Base-by-base conservation (phyloP, 2,329 filamentous ascomycete genomes). In the Alternaria conjuncta region DNA sequence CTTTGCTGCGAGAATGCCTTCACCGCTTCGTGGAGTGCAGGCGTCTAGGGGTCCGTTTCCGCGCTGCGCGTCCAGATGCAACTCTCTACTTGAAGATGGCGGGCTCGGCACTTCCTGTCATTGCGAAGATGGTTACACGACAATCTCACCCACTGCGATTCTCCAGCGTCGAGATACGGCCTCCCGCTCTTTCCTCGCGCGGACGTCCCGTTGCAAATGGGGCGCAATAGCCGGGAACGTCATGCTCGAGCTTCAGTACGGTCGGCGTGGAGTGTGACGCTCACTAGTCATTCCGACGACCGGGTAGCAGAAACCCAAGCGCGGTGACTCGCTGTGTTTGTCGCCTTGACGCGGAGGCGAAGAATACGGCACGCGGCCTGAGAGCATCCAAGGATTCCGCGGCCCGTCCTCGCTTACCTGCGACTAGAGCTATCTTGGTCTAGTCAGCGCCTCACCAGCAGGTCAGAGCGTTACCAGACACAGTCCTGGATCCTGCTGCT, bases 381-480 rank as follows among this genome's bases (percentile, higher is more conserved):
- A 2, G 13, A 9, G 2, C 32, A 1, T 4, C 13, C 32, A 0
- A 4, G 32, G 4, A 1, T n/a, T 4, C 32, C 13, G 13, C 4
- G 13, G 32, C 7, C 13, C 7, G 13, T 4, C 13, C 32, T 36
- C 13, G 32, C 32, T 36, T 9, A 36, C 4, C 32, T 36, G 13
- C 32, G 32, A 4, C 32, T 36, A 36, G 32, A 36, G 4, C 32
- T 9, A 36, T 36, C 13, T 36, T 5, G 13, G 32, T 36, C 32
- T 36, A 36, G 32, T 36, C 32, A 4, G 30, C 30, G 30, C 30
- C 30, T 32, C 2, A 32, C 30, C 30, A 32, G 30, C 30, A 32
- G 30, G 30, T 32, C 30, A 32, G 12, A 32, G 15, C 13, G 32
- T 5, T 36, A 36, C 32, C 13, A 36, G 4, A 36, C 32, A n/a